Percentiles rank a stretch among this genome's conserved stretches.
These are phyloP conservation scores for Hemileccinum rubropunctum DNA, from an alignment of 768 basidiomycete species.

Conservation along the genomic window DNA sequence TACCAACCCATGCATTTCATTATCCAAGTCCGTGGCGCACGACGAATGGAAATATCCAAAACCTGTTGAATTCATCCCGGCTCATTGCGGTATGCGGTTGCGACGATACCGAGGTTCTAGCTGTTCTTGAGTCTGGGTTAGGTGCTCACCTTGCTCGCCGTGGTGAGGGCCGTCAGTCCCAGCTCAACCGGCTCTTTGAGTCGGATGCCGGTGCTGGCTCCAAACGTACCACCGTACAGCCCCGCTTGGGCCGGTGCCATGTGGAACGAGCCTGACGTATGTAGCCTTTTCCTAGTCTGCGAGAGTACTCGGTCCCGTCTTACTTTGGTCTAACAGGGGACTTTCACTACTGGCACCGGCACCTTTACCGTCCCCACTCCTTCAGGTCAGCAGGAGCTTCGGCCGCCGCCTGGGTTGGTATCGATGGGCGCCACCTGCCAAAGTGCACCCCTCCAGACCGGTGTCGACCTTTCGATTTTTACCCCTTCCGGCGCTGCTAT, in stretches of 20 bases:
- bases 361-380: constrained; percentile 2
- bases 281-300: background rate
- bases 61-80: too few species aligned
- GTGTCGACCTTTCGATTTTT: too few species aligned
- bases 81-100: too few species aligned
- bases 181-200: background rate
- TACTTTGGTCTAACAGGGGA: background rate
- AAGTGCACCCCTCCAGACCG: too few species aligned
- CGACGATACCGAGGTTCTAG: background rate
- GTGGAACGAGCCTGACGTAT: background rate
- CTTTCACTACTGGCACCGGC: constrained; percentile 3
- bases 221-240: too few species aligned
- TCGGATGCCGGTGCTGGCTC: background rate
- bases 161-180: background rate
- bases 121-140: background rate
- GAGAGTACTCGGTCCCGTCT: background rate
- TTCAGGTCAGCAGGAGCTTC: background rate
- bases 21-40: too few species aligned
- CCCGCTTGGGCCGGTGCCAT: constrained; percentile 5
- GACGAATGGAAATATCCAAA: too few species aligned
- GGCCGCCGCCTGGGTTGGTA: too few species aligned
- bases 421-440: too few species aligned
- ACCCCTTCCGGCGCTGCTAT: too few species aligned
- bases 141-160: background rate
- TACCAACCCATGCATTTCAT: too few species aligned